Evolutionary conservation across 1,284 basidiomycete genomes (phyloP).

Genomic region (Vanrija pseudolonga): DNA sequence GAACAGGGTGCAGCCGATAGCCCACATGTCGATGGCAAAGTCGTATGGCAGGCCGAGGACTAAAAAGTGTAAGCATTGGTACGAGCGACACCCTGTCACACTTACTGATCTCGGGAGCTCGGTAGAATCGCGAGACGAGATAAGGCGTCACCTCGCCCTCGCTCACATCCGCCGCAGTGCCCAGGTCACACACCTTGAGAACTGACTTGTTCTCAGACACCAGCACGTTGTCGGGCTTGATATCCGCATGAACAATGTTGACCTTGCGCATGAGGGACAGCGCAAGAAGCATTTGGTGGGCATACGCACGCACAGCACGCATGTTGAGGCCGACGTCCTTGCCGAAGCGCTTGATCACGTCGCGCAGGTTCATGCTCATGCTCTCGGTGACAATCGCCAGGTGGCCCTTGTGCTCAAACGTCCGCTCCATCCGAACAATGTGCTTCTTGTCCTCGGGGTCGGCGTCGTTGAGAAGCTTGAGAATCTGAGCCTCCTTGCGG

Average conservation of each 20-base stretch:
- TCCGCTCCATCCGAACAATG: conserved; percentile 80
- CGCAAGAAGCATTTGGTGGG: conserved; percentile 90
- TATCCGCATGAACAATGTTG: conserved; percentile 95
- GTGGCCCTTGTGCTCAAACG: conserved; percentile 96
- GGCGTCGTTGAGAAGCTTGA: conserved; percentile 77
- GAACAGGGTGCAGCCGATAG: conserved; percentile 94
- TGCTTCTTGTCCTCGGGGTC: conserved; percentile 98
- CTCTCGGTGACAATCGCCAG: conserved; percentile 95
- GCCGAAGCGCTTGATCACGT: conserved; percentile 97
- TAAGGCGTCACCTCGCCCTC: conserved; percentile 95
- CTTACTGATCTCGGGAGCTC: conserved; percentile 97
- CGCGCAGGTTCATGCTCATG: conserved; percentile 94
- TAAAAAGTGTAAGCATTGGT: conserved; percentile 42
- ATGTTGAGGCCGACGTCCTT: conserved; percentile 97
- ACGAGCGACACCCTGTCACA: conserved; percentile 15
- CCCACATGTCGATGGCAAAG: conserved; percentile 92
- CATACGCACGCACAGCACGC: conserved; percentile 93
- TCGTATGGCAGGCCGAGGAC: conserved; percentile 95
- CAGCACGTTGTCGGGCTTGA: conserved; percentile 94
- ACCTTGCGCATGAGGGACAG: conserved; percentile 80
- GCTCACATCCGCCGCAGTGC: conserved; percentile 86
- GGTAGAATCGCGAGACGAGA: conserved; percentile 95
- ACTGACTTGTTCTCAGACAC: conserved; percentile 93
- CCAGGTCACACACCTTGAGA: conserved; percentile 92
- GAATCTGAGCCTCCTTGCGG: conserved; percentile 83